Base-by-base conservation (phyloP, 2,329 filamentous ascomycete species). In the Daldinia sp. region DNA sequence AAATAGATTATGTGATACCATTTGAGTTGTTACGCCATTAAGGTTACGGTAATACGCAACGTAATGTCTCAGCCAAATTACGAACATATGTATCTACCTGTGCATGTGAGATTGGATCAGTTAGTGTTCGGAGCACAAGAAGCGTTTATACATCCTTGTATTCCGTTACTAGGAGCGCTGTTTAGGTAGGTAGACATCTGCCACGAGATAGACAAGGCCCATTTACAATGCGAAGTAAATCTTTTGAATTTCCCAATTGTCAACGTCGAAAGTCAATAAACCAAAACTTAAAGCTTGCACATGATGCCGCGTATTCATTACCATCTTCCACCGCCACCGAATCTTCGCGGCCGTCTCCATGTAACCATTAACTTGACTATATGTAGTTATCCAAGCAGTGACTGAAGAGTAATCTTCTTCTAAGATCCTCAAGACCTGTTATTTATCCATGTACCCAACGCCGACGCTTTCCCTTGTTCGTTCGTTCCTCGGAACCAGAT, bases 1-100 rank as follows among this genome's bases (percentile, higher is more conserved):
- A 50, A 23, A 53, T 55, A 55, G 62, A 50, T 47, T 37, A 54
- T 41, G 47, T 61, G 58, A 61, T 64, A 62, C 62, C 62, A 64
- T 58, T 43, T 37, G 23, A 21, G 23, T 17, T 47, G 6, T 25
- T 25, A 21, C 21, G 30, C 30, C 23, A 23, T 19, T 2, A 19
- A n/a, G n/a, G n/a, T n/a, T n/a, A n/a, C n/a, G 30, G 23, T 49
- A 35, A 3, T 32, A 25, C 21, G n/a, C n/a, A n/a, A n/a, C n/a
- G n/a, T n/a, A n/a, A n/a, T n/a, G n/a, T n/a, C n/a, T n/a, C n/a
- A n/a, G n/a, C n/a, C n/a, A n/a, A n/a, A n/a, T n/a, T n/a, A n/a
- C n/a, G n/a, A n/a, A n/a, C n/a, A n/a, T n/a, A n/a, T n/a, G n/a
- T n/a, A n/a, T n/a, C n/a, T n/a, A n/a, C n/a, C n/a, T n/a, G n/a